Base-by-base conservation (phyloP, 2,329 filamentous ascomycete species). In the Colletotrichum tabaci region DNA sequence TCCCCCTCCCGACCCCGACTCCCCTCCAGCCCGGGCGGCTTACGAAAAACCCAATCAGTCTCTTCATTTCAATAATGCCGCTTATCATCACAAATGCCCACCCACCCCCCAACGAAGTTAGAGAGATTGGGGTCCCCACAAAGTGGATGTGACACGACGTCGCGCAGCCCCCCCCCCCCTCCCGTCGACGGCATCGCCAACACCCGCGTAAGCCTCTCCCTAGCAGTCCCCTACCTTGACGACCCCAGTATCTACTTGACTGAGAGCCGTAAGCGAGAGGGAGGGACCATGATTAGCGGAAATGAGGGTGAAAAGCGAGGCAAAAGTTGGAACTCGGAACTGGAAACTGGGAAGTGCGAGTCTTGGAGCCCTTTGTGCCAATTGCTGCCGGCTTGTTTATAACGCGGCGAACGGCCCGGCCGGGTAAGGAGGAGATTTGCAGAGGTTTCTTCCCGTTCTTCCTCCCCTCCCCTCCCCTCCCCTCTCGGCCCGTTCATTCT, bases 91-190 rank as follows among this genome's bases (percentile, higher is more conserved):
- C 46, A 6, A 60, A 68, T 68, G 65, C 49, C 26, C 26, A 30
- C 26, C 26, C 42, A 63, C 53, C 38, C 53, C 26, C 44, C 52
- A 53, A 52, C 38, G 30, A 35, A 53, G 68, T 44, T 42, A 40
- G 58, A 50, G 69, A 72, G 44, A 69, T 72, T 72, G 47, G 46
- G 9, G 23, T 64, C 65, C 35, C 69, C 69, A 64, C 65, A 72
- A 69, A 63, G 69, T 72, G 69, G 69, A 68, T 69, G 52, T 64
- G 60, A 46, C 69, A 63, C 65, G 69, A 72, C 69, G 69, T 68
- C 69, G 69, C 58, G 55, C 52, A 26, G 26, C 55, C 38, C 26
- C 26, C 23, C 3, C 23, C 26, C 26, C 23, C 3, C 23, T 5
- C 26, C 16, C 55, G 35, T 12, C 26, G 35, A 58, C 50, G 40